Conservation (phyloP, 1,284 basidiomycete species). For the Puccinia sorghi region DNA sequence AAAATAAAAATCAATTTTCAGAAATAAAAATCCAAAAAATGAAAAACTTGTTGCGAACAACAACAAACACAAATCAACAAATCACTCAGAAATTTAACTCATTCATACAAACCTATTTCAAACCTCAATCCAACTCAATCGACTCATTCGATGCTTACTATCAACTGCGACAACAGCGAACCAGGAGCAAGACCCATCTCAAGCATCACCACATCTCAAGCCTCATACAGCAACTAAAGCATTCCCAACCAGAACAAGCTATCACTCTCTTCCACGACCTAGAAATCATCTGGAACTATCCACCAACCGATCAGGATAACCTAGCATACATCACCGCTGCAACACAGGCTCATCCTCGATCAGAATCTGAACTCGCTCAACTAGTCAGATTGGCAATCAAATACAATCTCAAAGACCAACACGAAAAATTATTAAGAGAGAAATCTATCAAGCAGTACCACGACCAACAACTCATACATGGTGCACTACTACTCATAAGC, state of each 20-base stretch:
- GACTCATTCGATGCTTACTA: neutral
- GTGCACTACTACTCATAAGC: conserved; percentile 6
- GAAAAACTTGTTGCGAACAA: neutral
- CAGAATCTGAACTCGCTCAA: conserved; percentile 12
- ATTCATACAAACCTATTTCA: neutral
- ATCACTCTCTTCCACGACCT: conserved; percentile 11
- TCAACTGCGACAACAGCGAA: neutral
- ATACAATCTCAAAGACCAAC: conserved; percentile 11
- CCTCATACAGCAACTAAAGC: neutral
- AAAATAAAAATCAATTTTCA: neutral
- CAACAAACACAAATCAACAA: neutral
- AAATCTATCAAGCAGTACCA: neutral
- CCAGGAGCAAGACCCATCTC: neutral
- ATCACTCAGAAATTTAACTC: neutral
- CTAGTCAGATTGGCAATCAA: conserved; percentile 17
- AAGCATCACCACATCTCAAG: neutral
- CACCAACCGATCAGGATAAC: conserved; percentile 16
- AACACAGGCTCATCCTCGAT: no score
- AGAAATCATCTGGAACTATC: conserved; percentile 9
- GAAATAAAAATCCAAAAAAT: neutral
- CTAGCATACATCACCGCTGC: conserved; percentile 15
- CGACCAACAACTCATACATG: conserved; percentile 19
- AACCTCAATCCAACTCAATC: no score
- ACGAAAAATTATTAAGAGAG: neutral
- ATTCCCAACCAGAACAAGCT: neutral